Conservation (phyloP, 768 basidiomycete genomes). For the Pleurotus cornucopiae region DNA sequence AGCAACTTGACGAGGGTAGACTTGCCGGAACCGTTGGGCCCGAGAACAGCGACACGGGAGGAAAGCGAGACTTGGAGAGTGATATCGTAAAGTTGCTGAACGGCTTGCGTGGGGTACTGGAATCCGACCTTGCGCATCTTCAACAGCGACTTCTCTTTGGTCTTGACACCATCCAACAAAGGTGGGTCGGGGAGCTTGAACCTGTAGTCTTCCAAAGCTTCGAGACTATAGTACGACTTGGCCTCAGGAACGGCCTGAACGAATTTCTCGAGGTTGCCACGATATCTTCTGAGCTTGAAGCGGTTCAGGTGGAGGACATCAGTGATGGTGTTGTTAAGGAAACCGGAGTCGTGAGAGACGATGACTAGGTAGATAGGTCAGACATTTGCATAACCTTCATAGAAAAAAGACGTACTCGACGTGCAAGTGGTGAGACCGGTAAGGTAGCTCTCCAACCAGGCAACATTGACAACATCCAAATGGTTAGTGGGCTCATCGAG, state of each 20-base stretch:
- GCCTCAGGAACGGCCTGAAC: slow-evolving; percentile 95
- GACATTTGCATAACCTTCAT: slow-evolving; percentile 5
- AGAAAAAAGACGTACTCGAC: slow-evolving; percentile 56
- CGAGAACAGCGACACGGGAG: slow-evolving; percentile 96
- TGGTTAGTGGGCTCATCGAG: slow-evolving; percentile 98
- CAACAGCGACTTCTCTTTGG: slow-evolving; percentile 94
- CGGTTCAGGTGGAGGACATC: slow-evolving; percentile 97
- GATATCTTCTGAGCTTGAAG: slow-evolving; percentile 95
- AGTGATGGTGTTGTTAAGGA: slow-evolving; percentile 98
- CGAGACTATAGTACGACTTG: slow-evolving; percentile 95
- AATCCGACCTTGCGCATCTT: slow-evolving; percentile 98
- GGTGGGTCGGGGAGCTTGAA: slow-evolving; percentile 98
- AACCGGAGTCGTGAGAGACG: slow-evolving; percentile 95
- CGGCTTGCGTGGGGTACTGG: slow-evolving; percentile 85
- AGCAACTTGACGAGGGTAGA: slow-evolving; percentile 95
- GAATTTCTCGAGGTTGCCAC: slow-evolving; percentile 92
- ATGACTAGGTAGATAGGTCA: slow-evolving; percentile 55
- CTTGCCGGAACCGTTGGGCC: slow-evolving; percentile 99
- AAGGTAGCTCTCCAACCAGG: slow-evolving; percentile 96
- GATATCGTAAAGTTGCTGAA: slow-evolving; percentile 93
- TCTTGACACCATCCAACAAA: slow-evolving; percentile 99
- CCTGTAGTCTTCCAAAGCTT: slow-evolving; percentile 95
- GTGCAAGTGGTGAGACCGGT: slow-evolving; percentile 85
- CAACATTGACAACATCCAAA: slow-evolving; percentile 95
- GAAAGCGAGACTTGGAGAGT: slow-evolving; percentile 96